A percentile compares a stretch with the other conserved stretches of the same genome.
phyloP scores from a whole-genome alignment of 139 green algal genomes.

The Micromonas commoda region DNA sequence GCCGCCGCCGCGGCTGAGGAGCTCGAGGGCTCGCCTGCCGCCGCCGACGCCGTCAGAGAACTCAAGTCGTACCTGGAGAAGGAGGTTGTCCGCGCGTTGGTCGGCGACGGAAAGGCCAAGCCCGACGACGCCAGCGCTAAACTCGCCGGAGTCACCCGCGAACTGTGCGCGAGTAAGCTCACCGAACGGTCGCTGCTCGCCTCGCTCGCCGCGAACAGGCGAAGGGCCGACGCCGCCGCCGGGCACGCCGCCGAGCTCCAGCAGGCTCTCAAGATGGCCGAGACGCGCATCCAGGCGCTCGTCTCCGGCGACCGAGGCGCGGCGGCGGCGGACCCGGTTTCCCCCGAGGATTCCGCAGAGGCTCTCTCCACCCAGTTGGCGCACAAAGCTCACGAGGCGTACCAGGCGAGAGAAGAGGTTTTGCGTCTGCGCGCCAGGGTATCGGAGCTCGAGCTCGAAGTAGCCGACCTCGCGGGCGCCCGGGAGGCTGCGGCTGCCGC shows the following conservation, averaged over 20 bases:
- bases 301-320: too few species aligned
- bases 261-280: background rate
- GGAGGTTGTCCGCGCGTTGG: slow-evolving; percentile 36
- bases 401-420: background rate
- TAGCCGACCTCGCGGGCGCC: background rate
- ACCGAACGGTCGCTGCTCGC: slow-evolving; percentile 44
- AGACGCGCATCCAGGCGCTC: background rate
- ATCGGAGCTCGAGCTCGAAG: background rate
- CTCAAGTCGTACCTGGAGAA: slow-evolving; percentile 43
- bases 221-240: background rate
- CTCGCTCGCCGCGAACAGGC: background rate
- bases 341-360: background rate
- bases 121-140: slow-evolving; percentile 33
- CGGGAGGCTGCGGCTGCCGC: background rate
- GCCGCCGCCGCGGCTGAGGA: background rate
- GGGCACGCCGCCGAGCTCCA: background rate
- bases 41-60: slow-evolving; percentile 13
- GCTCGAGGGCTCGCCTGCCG: background rate
- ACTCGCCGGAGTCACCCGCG: slow-evolving; percentile 44
- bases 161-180: slow-evolving; percentile 57
- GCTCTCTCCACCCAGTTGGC: background rate
- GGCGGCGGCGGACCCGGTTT: too few species aligned
- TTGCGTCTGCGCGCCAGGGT: background rate
- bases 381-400: background rate
- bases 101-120: background rate